Conservation (phyloP, 768 basidiomycete genomes). For the Tulasnella sp. region DNA sequence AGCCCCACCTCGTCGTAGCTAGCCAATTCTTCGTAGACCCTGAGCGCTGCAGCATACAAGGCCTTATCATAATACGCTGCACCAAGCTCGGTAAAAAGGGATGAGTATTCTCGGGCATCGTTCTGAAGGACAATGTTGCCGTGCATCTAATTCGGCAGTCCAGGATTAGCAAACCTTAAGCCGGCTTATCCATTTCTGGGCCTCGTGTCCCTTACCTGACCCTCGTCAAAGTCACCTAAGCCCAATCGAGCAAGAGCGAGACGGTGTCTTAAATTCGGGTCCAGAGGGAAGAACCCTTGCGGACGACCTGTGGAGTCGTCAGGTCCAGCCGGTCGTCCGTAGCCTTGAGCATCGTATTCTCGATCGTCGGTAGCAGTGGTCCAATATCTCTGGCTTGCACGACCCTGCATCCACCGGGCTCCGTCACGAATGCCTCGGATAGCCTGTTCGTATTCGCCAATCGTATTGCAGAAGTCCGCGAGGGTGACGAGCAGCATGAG, state of each 20-base stretch:
- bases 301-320: slow-evolving; percentile 29
- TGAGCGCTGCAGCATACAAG: slow-evolving; percentile 68
- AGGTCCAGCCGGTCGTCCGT: slow-evolving; percentile 10
- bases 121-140: slow-evolving; percentile 40
- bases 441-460: slow-evolving; percentile 59
- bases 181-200: not conserved
- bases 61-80: slow-evolving; percentile 73
- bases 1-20: slow-evolving; percentile 62
- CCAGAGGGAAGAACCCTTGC: slow-evolving; percentile 51
- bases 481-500: slow-evolving; percentile 68
- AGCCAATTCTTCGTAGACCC: slow-evolving; percentile 72
- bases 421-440: slow-evolving; percentile 64
- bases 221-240: slow-evolving; percentile 72
- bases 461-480: slow-evolving; percentile 71
- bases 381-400: slow-evolving; percentile 62
- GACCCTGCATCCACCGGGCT: slow-evolving; percentile 85
- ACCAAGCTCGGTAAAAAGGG: slow-evolving; percentile 74
- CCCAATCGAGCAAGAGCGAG: slow-evolving; percentile 76
- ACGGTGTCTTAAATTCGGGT: slow-evolving; percentile 73
- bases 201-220: slow-evolving; percentile 48
- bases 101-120: slow-evolving; percentile 68
- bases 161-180: not conserved
- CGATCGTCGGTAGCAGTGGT: slow-evolving; percentile 77
- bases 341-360: slow-evolving; percentile 59
- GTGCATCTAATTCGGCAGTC: not conserved